A percentile compares a stretch with the other conserved stretches of the same genome.
Evolutionary conservation across 129 eudicot genomes (phyloP).

Genomic region (Ambrosia artemisiifolia): DNA sequence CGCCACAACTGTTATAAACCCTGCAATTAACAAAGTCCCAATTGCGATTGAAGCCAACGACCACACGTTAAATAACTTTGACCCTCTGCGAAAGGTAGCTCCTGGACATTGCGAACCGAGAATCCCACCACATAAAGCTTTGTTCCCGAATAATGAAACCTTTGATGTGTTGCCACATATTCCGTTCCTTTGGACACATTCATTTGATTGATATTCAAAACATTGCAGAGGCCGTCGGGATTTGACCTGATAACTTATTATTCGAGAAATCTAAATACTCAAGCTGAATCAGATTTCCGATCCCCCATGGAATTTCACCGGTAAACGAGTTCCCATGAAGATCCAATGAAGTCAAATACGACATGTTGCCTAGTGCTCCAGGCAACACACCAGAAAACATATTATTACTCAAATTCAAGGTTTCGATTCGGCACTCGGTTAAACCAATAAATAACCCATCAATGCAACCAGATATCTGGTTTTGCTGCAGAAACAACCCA

Average conservation of each 20-base stretch:
- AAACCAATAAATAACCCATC: conserved; percentile 37
- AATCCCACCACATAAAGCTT: conserved; percentile 62
- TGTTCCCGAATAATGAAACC: conserved; percentile 48
- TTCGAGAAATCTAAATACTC: conserved; percentile 54
- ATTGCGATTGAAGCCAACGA: conserved; percentile 29
- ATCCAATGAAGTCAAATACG: conserved; percentile 60
- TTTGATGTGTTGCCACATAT: conserved; percentile 46
- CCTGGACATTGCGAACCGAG: conserved; percentile 46
- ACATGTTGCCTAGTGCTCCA: conserved; percentile 48
- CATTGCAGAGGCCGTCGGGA: conserved; percentile 53
- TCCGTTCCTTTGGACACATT: conserved; percentile 49
- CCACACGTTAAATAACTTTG: conserved; percentile 40
- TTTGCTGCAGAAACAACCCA: conserved; percentile 59
- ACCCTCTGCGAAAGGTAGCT: conserved; percentile 33
- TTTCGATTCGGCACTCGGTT: conserved; percentile 47
- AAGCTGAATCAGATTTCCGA: conserved; percentile 55
- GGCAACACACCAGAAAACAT: conserved; percentile 51
- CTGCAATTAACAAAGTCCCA: conserved; percentile 33
- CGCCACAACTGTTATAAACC: conserved; percentile 32
- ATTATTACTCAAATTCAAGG: conserved; percentile 53
- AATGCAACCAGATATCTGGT: conserved; percentile 45
- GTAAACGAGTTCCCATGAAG: conserved; percentile 52
- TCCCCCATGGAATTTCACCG: conserved; percentile 52
- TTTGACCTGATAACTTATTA: conserved; percentile 47
- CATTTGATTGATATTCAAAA: conserved; percentile 30